phyloP scores from a whole-genome alignment of 805 yeast genomes.

The Monosporozyma unispora region DNA sequence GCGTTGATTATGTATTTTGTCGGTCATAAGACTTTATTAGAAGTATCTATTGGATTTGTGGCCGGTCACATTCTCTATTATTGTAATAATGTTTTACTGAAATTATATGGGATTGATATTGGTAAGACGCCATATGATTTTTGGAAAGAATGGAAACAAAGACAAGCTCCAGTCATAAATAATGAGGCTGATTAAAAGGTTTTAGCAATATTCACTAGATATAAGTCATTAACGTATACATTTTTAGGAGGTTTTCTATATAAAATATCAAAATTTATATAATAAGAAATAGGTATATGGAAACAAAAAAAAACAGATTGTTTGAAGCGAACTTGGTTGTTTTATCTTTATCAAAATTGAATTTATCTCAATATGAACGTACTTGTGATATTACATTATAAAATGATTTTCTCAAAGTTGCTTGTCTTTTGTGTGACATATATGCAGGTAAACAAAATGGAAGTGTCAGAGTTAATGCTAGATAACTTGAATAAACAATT shows the following conservation, averaged over 20 bases:
- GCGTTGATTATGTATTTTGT: slow-evolving; percentile 17
- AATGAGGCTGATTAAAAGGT: background rate
- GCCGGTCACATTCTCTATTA: slow-evolving; percentile 27
- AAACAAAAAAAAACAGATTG: too few species aligned
- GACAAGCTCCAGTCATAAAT: background rate
- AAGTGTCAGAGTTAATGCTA: slow-evolving; percentile 20
- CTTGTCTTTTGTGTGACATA: slow-evolving; percentile 9
- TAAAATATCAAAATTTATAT: background rate
- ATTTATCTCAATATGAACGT: background rate
- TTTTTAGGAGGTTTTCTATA: background rate
- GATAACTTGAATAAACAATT: slow-evolving; percentile 7
- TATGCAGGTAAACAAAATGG: slow-evolving; percentile 27
- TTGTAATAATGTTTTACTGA: slow-evolving; percentile 19
- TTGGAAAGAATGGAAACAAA: slow-evolving; percentile 12
- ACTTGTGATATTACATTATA: background rate
- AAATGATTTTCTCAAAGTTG: background rate
- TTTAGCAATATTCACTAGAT: background rate
- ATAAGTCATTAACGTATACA: background rate
- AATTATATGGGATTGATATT: slow-evolving; percentile 22
- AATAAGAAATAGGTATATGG: background rate
- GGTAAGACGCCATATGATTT: slow-evolving; percentile 23
- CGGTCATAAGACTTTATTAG: slow-evolving; percentile 10
- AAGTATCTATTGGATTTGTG: slow-evolving; percentile 19
- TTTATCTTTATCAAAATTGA: too few species aligned
- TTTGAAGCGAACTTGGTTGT: too few species aligned